Evolutionary conservation across 495 filamentous ascomycete genomes (phyloP).

Genomic region (Hypoxylon subgilvum): DNA sequence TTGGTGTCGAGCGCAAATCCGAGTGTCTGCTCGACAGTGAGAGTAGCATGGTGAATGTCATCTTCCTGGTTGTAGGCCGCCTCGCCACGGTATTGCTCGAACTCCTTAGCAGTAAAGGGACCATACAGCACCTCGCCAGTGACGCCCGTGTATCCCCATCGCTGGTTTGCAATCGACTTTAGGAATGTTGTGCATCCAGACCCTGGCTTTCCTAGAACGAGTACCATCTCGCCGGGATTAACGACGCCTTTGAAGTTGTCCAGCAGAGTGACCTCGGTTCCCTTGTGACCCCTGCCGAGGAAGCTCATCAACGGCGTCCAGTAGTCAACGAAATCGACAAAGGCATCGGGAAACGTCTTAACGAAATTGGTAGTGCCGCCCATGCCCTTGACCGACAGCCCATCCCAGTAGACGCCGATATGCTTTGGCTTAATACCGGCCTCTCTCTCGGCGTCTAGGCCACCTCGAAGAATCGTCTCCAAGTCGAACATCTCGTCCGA

Average conservation of each 20-base stretch:
- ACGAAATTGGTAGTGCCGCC: constrained; percentile 78
- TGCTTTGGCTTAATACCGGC: constrained; percentile 81
- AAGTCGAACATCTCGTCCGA: constrained; percentile 68
- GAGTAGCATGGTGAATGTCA: constrained; percentile 78
- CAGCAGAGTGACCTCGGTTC: constrained; percentile 65
- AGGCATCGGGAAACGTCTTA: constrained; percentile 81
- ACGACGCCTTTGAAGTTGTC: constrained; percentile 59
- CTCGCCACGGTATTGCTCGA: constrained; percentile 76
- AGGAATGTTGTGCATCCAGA: constrained; percentile 88
- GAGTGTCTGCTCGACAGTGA: constrained; percentile 84
- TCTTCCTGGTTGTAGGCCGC: constrained; percentile 87
- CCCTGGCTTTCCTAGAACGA: constrained; percentile 86
- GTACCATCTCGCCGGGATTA: constrained; percentile 85
- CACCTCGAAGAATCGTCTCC: constrained; percentile 70
- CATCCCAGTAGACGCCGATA: constrained; percentile 81
- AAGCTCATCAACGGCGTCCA: constrained; percentile 63
- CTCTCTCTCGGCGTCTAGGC: constrained; percentile 69
- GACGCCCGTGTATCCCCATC: constrained; percentile 76
- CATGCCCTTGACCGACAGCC: constrained; percentile 76
- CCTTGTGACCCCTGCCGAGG: constrained; percentile 54
- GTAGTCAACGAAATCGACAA: constrained; percentile 77
- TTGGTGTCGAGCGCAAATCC: constrained; percentile 84
- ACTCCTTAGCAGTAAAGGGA: constrained; percentile 63
- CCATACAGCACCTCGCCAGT: constrained; percentile 83
- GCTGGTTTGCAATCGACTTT: constrained; percentile 82